Base-by-base conservation (phyloP, 2,329 filamentous ascomycete species). In the Calonectria hongkongensis region DNA sequence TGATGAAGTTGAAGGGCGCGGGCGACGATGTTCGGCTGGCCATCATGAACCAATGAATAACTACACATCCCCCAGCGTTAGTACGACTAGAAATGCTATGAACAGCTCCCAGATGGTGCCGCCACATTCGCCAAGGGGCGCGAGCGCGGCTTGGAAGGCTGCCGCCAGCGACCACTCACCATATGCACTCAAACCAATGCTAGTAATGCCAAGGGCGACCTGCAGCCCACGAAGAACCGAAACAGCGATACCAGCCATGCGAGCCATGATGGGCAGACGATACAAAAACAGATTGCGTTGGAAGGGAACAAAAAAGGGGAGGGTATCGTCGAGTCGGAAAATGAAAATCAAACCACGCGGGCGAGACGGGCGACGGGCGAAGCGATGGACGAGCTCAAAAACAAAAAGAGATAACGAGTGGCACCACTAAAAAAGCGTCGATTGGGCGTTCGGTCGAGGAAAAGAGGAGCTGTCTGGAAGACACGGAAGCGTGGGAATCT, bases 11-110 rank as follows among this genome's bases (percentile, higher is more conserved):
- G 82, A 92, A 83, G 73, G 90, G 87, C 4, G 86, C 84, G 0
- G 91, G 91, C n/a, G 90, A 87, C 21, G 86, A 76, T 4, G 86
- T 87, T 75, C 87, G 84, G 78, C 89, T 93, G 78, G 90, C 84
- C 72, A 82, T 84, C 80, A 89, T 86, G 81, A 91, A 92, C 89
- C 89, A 92, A 82, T 92, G 86, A 75, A 89, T 85, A 69, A 92
- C 91, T 92, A 68, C 16, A 41, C 13, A 41, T 51, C 30, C 30
- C 25, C 6, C 47, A 51, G 3, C 28, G 30, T 64, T 41, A 66
- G 63, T 58, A 65, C 27, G 30, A n/a, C 18, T 12, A 15, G 41
- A 39, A 12, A 30, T 51, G 30, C 4, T 33, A 41, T 43, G 4
- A 7, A 60, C 36, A 25, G 36, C 36, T 43, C 54, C 15, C 21